Evolutionary conservation across 306 rosid species (phyloP).

Genomic region (Medicago truncatula): DNA sequence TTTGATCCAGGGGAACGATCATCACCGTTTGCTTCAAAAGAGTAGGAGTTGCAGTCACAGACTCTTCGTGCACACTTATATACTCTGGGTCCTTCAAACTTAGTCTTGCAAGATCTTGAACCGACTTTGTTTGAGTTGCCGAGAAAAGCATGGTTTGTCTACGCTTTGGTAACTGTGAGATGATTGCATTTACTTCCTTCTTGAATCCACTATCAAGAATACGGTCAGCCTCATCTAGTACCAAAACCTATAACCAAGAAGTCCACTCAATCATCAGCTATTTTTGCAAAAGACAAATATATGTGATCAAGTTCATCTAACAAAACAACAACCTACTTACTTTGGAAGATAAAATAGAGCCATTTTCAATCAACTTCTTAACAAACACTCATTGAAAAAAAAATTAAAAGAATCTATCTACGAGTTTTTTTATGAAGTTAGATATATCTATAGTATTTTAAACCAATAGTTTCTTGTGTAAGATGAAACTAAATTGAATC

Average conservation of each 20-base stretch:
- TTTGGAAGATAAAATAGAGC: slow-evolving; percentile 4
- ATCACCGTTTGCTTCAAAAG: slow-evolving; percentile 78
- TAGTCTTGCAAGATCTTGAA: slow-evolving; percentile 92
- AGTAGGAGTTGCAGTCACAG: slow-evolving; percentile 82
- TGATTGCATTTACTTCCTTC: slow-evolving; percentile 74
- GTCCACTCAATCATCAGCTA: slow-evolving; percentile 47
- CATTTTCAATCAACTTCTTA: background rate
- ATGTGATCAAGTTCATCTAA: background rate
- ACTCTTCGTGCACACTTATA: slow-evolving; percentile 87
- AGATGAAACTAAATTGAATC: slow-evolving; percentile 1
- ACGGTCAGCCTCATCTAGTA: slow-evolving; percentile 96
- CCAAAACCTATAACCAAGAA: slow-evolving; percentile 75
- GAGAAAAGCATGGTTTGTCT: slow-evolving; percentile 95
- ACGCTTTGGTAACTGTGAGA: slow-evolving; percentile 83
- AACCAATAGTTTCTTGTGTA: background rate
- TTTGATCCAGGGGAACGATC: slow-evolving; percentile 76
- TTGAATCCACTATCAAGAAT: slow-evolving; percentile 85
- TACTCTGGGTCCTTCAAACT: slow-evolving; percentile 98
- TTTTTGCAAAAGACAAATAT: slow-evolving; percentile 7
- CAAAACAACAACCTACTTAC: background rate
- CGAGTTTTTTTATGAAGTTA: background rate
- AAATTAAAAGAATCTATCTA: background rate
- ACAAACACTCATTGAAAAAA: background rate
- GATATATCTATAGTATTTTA: background rate
- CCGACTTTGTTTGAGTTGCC: slow-evolving; percentile 87